A percentile compares a stretch with the other conserved stretches of the same genome.
Evolutionary conservation across 2,329 filamentous ascomycete species (phyloP).

Genomic region (Cylindrodendrum hubeiense): DNA sequence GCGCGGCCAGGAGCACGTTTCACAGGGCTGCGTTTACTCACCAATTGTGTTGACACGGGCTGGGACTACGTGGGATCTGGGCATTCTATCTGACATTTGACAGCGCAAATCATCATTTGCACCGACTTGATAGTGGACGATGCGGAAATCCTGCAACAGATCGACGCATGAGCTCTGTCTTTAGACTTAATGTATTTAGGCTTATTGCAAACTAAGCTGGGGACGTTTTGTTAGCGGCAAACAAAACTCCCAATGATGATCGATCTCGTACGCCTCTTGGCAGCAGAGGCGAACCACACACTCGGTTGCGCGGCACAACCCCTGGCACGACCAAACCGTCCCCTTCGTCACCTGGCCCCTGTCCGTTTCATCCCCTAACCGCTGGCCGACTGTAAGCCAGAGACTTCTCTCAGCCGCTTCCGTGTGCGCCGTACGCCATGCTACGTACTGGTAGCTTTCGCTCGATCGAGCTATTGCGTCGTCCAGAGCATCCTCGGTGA

Average conservation of each 20-base stretch:
- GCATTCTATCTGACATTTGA: not conserved
- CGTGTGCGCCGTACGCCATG: slow-evolving; percentile 10
- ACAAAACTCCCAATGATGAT: not conserved
- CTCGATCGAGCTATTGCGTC: not conserved
- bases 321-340: not conserved
- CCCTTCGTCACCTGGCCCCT: not conserved
- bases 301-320: not conserved
- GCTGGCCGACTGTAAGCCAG: not conserved
- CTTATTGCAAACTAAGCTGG: not conserved
- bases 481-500: slow-evolving; percentile 22
- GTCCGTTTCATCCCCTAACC: slow-evolving; percentile 7
- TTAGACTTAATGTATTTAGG: not conserved
- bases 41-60: not conserved
- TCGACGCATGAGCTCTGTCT: not conserved
- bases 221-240: not conserved
- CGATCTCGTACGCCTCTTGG: not conserved
- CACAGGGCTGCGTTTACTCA: not conserved
- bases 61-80: not conserved
- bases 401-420: not conserved
- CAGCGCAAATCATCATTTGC: not conserved
- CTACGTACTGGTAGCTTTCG: not conserved
- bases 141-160: not conserved
- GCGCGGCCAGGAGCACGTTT: not conserved
- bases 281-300: not conserved
- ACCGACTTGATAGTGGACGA: not conserved